These are phyloP conservation scores for Apostasia shenzhenica DNA, from an alignment of 106 monocot genomes.

Conservation along the genomic window DNA sequence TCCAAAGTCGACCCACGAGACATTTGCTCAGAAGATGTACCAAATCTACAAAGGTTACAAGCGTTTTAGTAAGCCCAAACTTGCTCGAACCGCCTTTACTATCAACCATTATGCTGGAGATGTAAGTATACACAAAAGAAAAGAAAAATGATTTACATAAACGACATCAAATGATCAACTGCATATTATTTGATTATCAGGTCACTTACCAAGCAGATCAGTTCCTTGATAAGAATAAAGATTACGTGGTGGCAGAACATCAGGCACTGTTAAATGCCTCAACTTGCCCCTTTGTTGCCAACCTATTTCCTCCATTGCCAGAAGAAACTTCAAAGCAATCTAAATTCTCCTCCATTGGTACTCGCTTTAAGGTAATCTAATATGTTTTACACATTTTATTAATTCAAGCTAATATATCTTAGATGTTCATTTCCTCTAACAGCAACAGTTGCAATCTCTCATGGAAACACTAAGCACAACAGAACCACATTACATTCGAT, in stretches of 20 bases:
- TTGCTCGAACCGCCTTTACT: constrained; percentile 87
- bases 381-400: not conserved
- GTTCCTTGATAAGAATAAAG: constrained; percentile 97
- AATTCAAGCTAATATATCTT: not conserved
- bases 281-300: constrained; percentile 65
- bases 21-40: constrained; percentile 93
- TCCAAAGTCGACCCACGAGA: constrained; percentile 97
- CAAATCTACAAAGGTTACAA: constrained; percentile 91
- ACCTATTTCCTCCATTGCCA: constrained; percentile 78
- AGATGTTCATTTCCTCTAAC: constrained; percentile 14
- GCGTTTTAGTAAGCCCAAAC: constrained; percentile 96
- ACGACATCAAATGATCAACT: not conserved
- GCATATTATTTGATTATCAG: constrained; percentile 22
- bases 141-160: not conserved
- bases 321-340: constrained; percentile 90
- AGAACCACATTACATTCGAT: constrained; percentile 97
- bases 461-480: constrained; percentile 96
- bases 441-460: constrained; percentile 99
- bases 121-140: constrained; percentile 26
- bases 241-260: constrained; percentile 96
- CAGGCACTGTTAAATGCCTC: constrained; percentile 79
- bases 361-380: constrained; percentile 83
- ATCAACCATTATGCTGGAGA: constrained; percentile 98
- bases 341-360: constrained; percentile 92
- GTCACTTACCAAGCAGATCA: constrained; percentile 89